These are phyloP conservation scores for Hypoxylon trugodes DNA, from an alignment of 495 filamentous ascomycete species.

Conservation along the genomic window DNA sequence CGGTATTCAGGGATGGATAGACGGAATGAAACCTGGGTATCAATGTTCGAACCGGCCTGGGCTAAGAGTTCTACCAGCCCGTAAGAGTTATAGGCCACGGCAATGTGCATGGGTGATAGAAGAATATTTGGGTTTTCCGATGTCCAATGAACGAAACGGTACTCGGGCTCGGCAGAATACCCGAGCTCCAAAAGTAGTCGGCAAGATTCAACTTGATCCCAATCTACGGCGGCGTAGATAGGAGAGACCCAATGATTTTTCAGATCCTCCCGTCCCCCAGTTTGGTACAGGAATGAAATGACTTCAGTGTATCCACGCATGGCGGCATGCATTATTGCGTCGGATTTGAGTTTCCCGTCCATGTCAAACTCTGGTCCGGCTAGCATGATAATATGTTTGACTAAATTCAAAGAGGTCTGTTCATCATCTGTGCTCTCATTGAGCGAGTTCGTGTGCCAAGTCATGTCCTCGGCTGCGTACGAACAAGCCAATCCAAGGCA, in stretches of 20 bases:
- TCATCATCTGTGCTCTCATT: not conserved
- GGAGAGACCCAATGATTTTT: not conserved
- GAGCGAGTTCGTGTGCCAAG: not conserved
- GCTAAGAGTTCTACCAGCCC: not conserved
- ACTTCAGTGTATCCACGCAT: conserved; percentile 13
- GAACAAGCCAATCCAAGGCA: conserved; percentile 11
- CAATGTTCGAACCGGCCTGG: not conserved
- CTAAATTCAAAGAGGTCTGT: not conserved
- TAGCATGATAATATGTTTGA: conserved; percentile 2
- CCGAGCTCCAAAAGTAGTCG: conserved; percentile 18
- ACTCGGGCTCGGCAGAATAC: not conserved
- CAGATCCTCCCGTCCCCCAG: not conserved
- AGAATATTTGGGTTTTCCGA: too few species aligned
- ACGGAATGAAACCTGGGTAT: too few species aligned
- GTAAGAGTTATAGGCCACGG: not conserved
- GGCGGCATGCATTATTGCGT: conserved; percentile 17
- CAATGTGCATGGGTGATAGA: conserved; percentile 1
- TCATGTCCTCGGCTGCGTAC: not conserved
- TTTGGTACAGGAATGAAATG: conserved; percentile 14
- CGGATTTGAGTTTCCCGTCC: not conserved
- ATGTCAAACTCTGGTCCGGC: not conserved
- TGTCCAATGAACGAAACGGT: not conserved
- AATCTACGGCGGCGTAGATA: conserved; percentile 5
- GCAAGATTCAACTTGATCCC: not conserved
- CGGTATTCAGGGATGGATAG: too few species aligned